Evolutionary conservation across 768 basidiomycete genomes (phyloP).

Genomic region (Amanita rubescens): DNA sequence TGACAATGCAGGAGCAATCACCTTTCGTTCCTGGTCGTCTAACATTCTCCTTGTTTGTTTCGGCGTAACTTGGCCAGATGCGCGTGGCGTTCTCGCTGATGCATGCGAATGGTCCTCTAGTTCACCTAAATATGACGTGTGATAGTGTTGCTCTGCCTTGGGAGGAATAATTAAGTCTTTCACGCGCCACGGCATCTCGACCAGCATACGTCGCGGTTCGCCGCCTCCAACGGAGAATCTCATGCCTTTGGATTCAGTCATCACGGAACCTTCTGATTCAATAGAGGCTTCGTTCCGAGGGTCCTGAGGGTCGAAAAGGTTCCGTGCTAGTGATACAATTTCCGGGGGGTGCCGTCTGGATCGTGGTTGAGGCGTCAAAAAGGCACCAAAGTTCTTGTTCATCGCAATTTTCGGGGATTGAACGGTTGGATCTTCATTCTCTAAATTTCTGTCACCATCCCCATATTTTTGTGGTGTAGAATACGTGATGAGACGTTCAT

Average conservation of each 20-base stretch:
- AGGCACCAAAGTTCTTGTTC: conserved; percentile 26
- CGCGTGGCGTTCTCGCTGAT: neutral
- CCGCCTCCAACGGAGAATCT: conserved; percentile 39
- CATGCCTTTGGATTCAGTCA: conserved; percentile 6
- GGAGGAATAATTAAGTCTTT: conserved; percentile 39
- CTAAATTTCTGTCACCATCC: neutral
- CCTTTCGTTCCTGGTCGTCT: conserved; percentile 42
- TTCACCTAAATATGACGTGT: neutral
- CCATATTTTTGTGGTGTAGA: neutral
- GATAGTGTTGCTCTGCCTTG: neutral
- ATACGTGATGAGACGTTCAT: neutral
- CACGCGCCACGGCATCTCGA: conserved; percentile 50
- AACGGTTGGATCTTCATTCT: neutral
- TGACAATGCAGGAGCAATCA: conserved; percentile 8
- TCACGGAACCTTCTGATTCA: neutral
- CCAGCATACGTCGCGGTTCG: conserved; percentile 39
- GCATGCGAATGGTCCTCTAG: neutral
- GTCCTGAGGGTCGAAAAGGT: neutral
- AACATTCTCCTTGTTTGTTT: conserved; percentile 19
- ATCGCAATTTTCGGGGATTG: neutral
- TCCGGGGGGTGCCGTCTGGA: conserved; percentile 6
- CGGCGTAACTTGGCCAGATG: conserved; percentile 13
- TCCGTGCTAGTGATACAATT: neutral
- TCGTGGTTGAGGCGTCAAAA: conserved; percentile 53
- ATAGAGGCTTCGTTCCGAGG: neutral